Conservation (phyloP, 176 grass and related monocot species). For the Thinopyrum elongatum region DNA sequence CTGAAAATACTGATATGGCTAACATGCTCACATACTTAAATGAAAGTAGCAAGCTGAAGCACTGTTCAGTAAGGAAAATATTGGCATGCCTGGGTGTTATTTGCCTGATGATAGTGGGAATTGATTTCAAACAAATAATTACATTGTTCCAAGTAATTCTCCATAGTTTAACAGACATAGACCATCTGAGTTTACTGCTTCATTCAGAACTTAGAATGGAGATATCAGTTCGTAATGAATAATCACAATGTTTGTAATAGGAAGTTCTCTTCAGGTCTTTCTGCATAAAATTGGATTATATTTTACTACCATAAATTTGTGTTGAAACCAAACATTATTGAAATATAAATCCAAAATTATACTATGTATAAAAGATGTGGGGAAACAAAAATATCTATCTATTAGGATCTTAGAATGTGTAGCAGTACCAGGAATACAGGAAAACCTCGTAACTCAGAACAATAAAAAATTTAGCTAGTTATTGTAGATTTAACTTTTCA, state of each 20-base stretch:
- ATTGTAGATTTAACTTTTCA: background rate
- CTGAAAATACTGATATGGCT: background rate
- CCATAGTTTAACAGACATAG: background rate
- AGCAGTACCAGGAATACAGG: background rate
- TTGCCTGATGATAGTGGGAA: background rate
- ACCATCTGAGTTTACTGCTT: background rate
- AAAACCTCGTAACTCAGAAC: background rate
- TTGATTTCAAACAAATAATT: background rate
- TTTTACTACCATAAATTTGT: constrained; percentile 15
- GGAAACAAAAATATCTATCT: background rate
- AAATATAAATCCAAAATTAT: background rate
- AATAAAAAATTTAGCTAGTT: background rate
- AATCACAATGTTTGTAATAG: background rate
- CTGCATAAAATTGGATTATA: background rate
- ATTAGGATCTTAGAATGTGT: background rate
- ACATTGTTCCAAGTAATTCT: background rate
- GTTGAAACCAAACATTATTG: background rate
- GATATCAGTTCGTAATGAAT: background rate
- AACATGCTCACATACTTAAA: background rate
- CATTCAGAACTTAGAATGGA: background rate
- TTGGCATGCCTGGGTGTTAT: background rate
- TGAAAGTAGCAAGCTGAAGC: background rate
- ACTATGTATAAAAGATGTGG: background rate
- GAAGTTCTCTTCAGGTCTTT: background rate
- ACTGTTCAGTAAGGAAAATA: background rate